Percentiles rank a stretch among this genome's conserved stretches.
These are phyloP conservation scores for Excoecaria cochinchinensis DNA, from an alignment of 345 rosid genomes.

Conservation along the genomic window DNA sequence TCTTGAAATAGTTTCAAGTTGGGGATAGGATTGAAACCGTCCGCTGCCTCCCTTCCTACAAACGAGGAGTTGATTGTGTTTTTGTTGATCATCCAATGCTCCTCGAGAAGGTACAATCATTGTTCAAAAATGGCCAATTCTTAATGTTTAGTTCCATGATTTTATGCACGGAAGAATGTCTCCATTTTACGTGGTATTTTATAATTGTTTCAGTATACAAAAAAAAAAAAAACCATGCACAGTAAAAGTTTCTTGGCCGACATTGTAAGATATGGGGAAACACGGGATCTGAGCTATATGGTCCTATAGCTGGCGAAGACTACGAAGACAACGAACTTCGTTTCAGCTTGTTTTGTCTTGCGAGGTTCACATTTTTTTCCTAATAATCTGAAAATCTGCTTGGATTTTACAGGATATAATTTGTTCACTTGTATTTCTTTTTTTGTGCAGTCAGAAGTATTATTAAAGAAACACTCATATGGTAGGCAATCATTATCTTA, in stretches of 20 bases:
- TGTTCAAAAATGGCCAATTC: no score
- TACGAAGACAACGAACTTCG: constrained; percentile 79
- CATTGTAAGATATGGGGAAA: constrained; percentile 69
- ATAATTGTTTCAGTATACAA: no score
- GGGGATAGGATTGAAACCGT: constrained; percentile 57
- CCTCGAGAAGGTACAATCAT: constrained; percentile 59
- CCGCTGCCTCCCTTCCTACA: constrained; percentile 85
- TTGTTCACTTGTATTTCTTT: no score
- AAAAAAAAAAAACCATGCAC: background rate
- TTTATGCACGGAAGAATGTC: no score
- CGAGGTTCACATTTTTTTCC: constrained; percentile 17
- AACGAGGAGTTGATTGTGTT: constrained; percentile 83
- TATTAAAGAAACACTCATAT: no score
- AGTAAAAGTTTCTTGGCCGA: constrained; percentile 10
- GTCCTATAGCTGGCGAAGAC: constrained; percentile 69
- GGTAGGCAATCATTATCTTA: no score
- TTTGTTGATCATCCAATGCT: constrained; percentile 86
- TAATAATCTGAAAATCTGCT: constrained; percentile 69
- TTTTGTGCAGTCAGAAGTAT: no score
- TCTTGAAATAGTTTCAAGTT: constrained; percentile 42
- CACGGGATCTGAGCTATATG: constrained; percentile 81
- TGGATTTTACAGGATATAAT: constrained; percentile 51
- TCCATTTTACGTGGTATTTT: no score
- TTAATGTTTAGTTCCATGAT: no score
- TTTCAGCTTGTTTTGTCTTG: constrained; percentile 80